Conservation (phyloP, 257 asterid genomes). For the Solanum stenotomum region DNA sequence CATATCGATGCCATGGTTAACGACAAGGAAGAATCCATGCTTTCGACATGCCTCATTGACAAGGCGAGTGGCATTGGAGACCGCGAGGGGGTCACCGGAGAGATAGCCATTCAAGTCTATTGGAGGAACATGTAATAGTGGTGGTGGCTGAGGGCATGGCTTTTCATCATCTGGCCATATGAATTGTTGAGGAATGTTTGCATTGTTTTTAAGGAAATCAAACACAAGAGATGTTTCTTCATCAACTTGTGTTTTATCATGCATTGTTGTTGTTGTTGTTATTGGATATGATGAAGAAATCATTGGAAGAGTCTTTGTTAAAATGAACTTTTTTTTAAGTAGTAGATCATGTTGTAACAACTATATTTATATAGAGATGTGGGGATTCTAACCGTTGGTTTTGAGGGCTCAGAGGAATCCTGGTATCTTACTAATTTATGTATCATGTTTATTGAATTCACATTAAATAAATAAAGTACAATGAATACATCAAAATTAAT, state of each 20-base stretch:
- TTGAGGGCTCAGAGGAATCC: neutral
- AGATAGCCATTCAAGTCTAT: constrained; percentile 39
- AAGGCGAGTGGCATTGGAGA: constrained; percentile 16
- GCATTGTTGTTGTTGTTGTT: neutral
- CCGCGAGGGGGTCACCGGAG: constrained; percentile 34
- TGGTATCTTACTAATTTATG: too few species aligned
- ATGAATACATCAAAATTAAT: too few species aligned
- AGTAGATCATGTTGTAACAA: neutral
- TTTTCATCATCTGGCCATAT: constrained; percentile 67
- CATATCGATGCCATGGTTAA: constrained; percentile 58
- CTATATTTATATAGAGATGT: neutral
- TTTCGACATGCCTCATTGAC: constrained; percentile 48
- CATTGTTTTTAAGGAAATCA: constrained; percentile 34
- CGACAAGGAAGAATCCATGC: constrained; percentile 57
- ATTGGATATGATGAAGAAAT: neutral
- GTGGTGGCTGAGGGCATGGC: constrained; percentile 38
- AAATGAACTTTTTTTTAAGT: neutral
- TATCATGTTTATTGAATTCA: too few species aligned
- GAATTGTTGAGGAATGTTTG: constrained; percentile 58
- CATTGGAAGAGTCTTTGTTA: neutral
- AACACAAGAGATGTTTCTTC: constrained; percentile 18
- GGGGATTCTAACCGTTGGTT: neutral
- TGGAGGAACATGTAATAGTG: constrained; percentile 36
- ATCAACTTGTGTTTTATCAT: constrained; percentile 2
- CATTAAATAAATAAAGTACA: too few species aligned